phyloP scores from a whole-genome alignment of 768 basidiomycete species.

The Candolleomyces aberdarensis region DNA sequence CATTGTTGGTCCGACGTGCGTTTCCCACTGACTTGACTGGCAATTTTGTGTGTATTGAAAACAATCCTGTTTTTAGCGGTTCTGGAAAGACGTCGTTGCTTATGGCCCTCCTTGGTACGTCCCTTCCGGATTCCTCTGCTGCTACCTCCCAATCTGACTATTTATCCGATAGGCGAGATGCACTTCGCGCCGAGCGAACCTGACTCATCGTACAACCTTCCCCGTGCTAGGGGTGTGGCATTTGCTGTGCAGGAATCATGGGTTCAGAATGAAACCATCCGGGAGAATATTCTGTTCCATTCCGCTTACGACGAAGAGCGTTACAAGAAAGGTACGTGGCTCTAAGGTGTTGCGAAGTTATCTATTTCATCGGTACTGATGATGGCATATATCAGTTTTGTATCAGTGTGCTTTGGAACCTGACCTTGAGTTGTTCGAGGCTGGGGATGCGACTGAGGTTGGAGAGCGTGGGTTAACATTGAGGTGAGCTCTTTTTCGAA shows the following conservation, averaged over 20 bases:
- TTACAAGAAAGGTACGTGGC: conserved; percentile 53
- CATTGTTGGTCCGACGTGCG: conserved; percentile 53
- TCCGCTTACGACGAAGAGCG: conserved; percentile 69
- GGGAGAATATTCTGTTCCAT: conserved; percentile 84
- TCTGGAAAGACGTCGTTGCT: conserved; percentile 61
- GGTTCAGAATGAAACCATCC: conserved; percentile 74
- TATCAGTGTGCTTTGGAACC: conserved; percentile 72
- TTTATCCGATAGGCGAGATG: conserved; percentile 49
- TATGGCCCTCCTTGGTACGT: conserved; percentile 51
- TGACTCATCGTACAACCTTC: conserved; percentile 68
- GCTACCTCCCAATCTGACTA: background rate
- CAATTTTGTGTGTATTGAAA: background rate
- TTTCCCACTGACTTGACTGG: background rate
- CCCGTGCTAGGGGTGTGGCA: conserved; percentile 64
- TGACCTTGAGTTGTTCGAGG: conserved; percentile 67
- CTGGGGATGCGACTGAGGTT: conserved; percentile 67
- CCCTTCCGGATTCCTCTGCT: background rate
- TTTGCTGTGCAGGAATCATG: conserved; percentile 87
- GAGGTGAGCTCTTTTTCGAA: conserved; percentile 16
- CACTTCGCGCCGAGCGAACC: conserved; percentile 51
- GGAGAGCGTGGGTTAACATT: conserved; percentile 68
- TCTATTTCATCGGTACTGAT: background rate
- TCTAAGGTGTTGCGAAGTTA: background rate
- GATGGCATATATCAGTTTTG: conserved; percentile 38
- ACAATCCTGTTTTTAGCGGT: conserved; percentile 17